These are phyloP conservation scores for Clavulina sp. DNA, from an alignment of 768 basidiomycete genomes.

Conservation along the genomic window DNA sequence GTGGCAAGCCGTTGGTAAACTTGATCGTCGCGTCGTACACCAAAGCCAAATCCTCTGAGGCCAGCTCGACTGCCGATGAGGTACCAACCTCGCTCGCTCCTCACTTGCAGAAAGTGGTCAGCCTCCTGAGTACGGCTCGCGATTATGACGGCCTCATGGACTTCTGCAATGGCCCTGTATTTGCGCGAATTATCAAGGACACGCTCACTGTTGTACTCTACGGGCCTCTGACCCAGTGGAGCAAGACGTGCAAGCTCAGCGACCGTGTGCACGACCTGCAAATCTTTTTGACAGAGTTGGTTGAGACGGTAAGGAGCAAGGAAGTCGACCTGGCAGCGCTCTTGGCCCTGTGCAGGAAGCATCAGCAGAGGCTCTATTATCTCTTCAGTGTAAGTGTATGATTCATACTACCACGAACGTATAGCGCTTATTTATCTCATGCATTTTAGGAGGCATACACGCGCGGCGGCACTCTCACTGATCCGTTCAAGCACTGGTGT, in stretches of 20 bases:
- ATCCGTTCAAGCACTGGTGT: not conserved
- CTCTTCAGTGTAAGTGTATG: not conserved
- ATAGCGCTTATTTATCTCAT: not conserved
- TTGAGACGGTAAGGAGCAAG: not conserved
- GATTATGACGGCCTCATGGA: no score
- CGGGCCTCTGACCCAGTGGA: not conserved
- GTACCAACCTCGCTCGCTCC: not conserved
- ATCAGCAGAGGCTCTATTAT: not conserved
- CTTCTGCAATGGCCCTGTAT: not conserved
- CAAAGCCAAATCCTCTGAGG: no score
- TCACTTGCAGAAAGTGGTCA: not conserved
- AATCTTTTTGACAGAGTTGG: not conserved
- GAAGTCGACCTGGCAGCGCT: no score
- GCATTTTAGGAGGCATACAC: not conserved
- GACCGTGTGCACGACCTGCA: not conserved
- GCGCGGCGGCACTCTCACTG: not conserved
- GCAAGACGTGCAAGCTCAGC: not conserved
- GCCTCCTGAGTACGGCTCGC: no score
- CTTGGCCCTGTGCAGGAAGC: no score
- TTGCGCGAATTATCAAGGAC: not conserved
- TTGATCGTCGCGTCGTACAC: no score
- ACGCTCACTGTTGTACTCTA: not conserved
- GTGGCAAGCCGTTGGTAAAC: no score
- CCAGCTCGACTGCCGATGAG: no score
- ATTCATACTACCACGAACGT: not conserved